phyloP scores from a whole-genome alignment of 2,329 filamentous ascomycete species.

The Madurella fahalii region DNA sequence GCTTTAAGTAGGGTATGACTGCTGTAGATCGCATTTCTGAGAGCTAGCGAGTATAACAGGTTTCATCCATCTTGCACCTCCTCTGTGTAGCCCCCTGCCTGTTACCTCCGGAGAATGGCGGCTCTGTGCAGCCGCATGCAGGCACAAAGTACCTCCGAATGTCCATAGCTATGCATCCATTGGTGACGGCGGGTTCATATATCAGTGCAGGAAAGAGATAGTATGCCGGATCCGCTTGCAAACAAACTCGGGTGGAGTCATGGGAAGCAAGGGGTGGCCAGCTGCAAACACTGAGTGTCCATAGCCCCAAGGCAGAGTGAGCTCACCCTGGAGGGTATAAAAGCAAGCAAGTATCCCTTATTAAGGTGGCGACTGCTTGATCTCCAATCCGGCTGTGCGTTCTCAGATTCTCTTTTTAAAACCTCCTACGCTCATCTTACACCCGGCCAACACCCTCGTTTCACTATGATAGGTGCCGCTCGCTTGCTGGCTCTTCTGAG shows the following conservation, averaged over 20 bases:
- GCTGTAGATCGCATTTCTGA: no score
- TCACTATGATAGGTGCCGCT: conserved; percentile 8
- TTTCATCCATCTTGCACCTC: conserved; percentile 5
- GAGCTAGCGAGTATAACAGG: no score
- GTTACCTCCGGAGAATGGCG: background rate
- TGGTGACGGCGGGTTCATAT: background rate
- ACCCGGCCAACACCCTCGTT: background rate
- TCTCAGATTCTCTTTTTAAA: background rate
- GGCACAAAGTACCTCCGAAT: background rate
- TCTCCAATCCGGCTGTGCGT: background rate
- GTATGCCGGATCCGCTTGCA: no score
- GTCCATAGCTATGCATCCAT: no score
- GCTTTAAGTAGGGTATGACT: no score
- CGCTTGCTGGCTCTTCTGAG: conserved; percentile 13
- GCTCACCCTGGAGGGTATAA: background rate
- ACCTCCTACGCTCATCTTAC: conserved; percentile 7
- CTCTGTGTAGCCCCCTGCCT: background rate
- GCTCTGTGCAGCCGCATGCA: conserved; percentile 9
- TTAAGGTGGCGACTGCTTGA: no score
- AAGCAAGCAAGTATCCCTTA: background rate
- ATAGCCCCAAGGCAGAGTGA: no score
- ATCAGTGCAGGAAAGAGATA: no score
- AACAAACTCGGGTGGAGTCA: background rate
- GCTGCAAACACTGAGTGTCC: background rate
- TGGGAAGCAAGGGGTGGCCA: background rate